Evolutionary conservation across 2,329 filamentous ascomycete species (phyloP).

Genomic region (Sarocladiaceae sp.): DNA sequence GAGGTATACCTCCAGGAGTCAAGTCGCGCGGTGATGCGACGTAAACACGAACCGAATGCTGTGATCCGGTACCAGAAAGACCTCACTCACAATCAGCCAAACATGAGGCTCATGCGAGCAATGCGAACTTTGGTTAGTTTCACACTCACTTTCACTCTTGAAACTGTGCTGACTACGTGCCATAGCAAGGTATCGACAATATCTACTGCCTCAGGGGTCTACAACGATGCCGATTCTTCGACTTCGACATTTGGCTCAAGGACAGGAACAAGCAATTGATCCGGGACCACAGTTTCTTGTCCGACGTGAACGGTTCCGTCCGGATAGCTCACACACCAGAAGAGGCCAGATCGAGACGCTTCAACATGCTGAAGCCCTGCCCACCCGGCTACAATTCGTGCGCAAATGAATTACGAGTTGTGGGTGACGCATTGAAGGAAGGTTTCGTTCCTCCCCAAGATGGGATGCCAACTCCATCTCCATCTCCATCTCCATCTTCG

Average conservation of each 20-base stretch:
- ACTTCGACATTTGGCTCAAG: constrained; percentile 25
- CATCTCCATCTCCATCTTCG: not conserved
- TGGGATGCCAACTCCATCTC: not conserved
- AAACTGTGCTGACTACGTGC: no score
- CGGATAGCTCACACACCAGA: not conserved
- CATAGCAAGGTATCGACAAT: not conserved
- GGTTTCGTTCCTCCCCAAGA: not conserved
- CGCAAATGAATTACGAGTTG: not conserved
- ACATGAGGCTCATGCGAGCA: constrained; percentile 29
- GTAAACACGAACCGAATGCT: constrained; percentile 28
- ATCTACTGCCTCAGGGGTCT: constrained; percentile 30
- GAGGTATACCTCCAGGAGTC: constrained; percentile 37
- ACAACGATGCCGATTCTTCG: constrained; percentile 34
- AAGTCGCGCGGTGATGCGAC: constrained; percentile 22
- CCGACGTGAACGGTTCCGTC: not conserved
- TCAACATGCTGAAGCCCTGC: not conserved
- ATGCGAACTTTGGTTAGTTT: constrained; percentile 39
- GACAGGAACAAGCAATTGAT: not conserved
- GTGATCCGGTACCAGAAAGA: constrained; percentile 19
- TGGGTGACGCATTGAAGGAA: not conserved
- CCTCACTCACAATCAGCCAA: constrained; percentile 33
- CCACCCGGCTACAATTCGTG: not conserved
- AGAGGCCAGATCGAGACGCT: not conserved
- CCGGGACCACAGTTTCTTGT: not conserved
- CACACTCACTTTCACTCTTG: constrained; percentile 39